These are phyloP conservation scores for Aspergillus pseudotamarii DNA, from an alignment of 2,329 filamentous ascomycete genomes.

Conservation along the genomic window DNA sequence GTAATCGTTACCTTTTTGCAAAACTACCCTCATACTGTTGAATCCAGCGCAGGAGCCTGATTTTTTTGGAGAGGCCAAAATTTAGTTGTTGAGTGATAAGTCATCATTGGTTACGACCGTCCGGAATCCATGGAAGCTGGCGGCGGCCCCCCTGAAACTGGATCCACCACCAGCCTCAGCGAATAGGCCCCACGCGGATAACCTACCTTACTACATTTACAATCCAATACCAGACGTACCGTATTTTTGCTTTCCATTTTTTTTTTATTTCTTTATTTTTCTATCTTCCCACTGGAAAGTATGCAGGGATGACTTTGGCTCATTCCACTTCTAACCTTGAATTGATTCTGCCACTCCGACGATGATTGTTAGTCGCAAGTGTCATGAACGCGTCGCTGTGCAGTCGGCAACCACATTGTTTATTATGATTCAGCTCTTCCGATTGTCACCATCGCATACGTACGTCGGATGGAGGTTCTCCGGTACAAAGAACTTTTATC, in stretches of 20 bases:
- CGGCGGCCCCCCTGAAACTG: constrained; percentile 30
- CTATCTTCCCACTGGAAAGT: not conserved
- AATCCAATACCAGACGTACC: not conserved
- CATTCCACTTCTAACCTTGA: constrained; percentile 17
- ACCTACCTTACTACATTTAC: not conserved
- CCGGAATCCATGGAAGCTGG: constrained; percentile 20
- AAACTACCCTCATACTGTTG: not conserved
- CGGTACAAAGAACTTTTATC: not conserved
- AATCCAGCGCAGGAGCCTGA: not conserved
- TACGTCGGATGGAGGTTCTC: not conserved
- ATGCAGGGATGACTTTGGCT: constrained; percentile 35
- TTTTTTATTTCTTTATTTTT: not conserved
- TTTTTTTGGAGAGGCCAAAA: not conserved
- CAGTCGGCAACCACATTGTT: constrained; percentile 5
- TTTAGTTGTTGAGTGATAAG: not conserved
- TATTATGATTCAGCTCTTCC: constrained; percentile 10
- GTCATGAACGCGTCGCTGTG: constrained; percentile 21
- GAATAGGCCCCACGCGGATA: constrained; percentile 5
- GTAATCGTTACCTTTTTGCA: not conserved
- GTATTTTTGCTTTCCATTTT: not conserved
- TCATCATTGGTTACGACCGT: not conserved
- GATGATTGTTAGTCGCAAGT: constrained; percentile 17
- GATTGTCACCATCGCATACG: not conserved
- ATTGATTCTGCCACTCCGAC: constrained; percentile 8
- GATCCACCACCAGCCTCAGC: constrained; percentile 24